Conservation (phyloP, 306 rosid genomes). For the Ormosia semicastrata region DNA sequence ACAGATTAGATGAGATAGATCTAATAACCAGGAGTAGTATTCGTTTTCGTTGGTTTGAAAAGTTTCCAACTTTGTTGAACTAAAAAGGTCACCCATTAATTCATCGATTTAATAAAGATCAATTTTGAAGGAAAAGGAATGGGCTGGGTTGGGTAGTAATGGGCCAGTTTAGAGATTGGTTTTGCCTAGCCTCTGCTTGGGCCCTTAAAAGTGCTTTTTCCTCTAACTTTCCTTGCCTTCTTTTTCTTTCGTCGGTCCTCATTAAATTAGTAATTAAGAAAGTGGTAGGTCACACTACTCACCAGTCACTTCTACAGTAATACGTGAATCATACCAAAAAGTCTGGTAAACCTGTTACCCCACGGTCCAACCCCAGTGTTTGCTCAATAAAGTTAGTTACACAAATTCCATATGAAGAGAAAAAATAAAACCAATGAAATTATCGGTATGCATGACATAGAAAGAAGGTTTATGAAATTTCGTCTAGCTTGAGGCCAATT, state of each 20-base stretch:
- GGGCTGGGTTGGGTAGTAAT: constrained; percentile 11
- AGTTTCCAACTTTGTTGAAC: constrained; percentile 25
- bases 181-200: background rate
- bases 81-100: background rate
- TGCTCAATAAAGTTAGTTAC: constrained; percentile 4
- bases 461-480: background rate
- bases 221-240: background rate
- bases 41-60: constrained; percentile 29
- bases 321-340: background rate
- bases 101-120: background rate
- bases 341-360: background rate
- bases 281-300: constrained; percentile 7
- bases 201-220: constrained; percentile 29
- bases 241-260: constrained; percentile 16
- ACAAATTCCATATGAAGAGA: background rate
- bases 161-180: constrained; percentile 16
- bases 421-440: background rate
- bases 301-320: background rate
- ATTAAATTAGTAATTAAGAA: constrained; percentile 3
- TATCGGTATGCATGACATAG: background rate
- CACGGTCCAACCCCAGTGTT: background rate
- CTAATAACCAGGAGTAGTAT: constrained; percentile 17
- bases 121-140: constrained; percentile 10
- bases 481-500: background rate
- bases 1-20: background rate